Conservation (phyloP, 1,284 basidiomycete species). For the Cutaneotrichosporon cutaneum region DNA sequence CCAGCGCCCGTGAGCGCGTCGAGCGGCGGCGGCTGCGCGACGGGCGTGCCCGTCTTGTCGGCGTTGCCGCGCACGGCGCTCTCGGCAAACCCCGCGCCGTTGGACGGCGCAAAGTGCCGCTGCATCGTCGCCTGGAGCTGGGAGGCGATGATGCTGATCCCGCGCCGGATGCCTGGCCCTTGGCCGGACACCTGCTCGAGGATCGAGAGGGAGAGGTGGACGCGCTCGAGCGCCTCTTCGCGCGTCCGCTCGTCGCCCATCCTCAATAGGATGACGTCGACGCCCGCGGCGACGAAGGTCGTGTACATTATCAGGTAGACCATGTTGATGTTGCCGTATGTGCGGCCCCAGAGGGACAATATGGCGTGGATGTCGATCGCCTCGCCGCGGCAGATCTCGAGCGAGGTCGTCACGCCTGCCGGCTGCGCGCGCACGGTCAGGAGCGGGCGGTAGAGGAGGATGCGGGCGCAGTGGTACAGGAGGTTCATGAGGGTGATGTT, state of each 20-base stretch:
- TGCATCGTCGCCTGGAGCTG: slow-evolving; percentile 26
- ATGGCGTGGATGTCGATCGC: slow-evolving; percentile 30
- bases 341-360: slow-evolving; percentile 27
- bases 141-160: slow-evolving; percentile 24
- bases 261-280: slow-evolving; percentile 29
- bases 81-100: slow-evolving; percentile 1
- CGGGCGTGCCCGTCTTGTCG: not conserved
- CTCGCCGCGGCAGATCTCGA: slow-evolving; percentile 27
- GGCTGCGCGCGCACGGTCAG: slow-evolving; percentile 26
- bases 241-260: slow-evolving; percentile 25
- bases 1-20: not conserved
- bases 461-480: slow-evolving; percentile 25
- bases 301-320: slow-evolving; percentile 32
- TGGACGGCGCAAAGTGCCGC: slow-evolving; percentile 4
- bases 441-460: slow-evolving; percentile 30
- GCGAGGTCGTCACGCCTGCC: slow-evolving; percentile 20
- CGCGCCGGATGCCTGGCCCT: slow-evolving; percentile 27
- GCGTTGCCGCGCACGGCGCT: slow-evolving; percentile 9
- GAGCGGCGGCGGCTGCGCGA: not conserved
- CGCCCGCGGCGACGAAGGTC: slow-evolving; percentile 28
- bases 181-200: slow-evolving; percentile 29
- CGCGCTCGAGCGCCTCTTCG: slow-evolving; percentile 29
- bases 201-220: slow-evolving; percentile 25
- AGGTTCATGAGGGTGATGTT: slow-evolving; percentile 28
- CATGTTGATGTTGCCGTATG: slow-evolving; percentile 31